Conservation (phyloP, 257 asterid genomes). For the Solanum paucissectum region DNA sequence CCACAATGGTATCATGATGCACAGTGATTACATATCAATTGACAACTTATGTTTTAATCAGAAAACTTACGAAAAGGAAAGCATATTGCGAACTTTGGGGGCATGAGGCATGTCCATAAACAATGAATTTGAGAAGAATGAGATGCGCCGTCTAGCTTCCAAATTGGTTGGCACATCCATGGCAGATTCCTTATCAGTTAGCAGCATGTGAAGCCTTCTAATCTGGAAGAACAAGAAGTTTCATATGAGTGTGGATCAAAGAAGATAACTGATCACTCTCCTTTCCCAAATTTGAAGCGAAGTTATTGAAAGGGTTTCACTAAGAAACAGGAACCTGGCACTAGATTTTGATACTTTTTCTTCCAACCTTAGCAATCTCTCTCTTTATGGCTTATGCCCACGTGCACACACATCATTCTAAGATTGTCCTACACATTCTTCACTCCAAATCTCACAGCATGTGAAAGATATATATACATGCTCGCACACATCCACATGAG, state of each 20-base stretch:
- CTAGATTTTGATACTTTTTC: background rate
- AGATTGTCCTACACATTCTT: background rate
- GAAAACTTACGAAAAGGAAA: constrained; percentile 83
- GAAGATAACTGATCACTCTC: background rate
- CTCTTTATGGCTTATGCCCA: background rate
- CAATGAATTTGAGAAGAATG: constrained; percentile 93
- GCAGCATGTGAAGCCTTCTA: constrained; percentile 77
- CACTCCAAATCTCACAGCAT: background rate
- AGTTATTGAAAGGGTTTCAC: background rate
- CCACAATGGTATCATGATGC: background rate
- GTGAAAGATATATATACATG: background rate
- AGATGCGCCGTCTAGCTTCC: constrained; percentile 93
- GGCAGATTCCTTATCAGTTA: constrained; percentile 92
- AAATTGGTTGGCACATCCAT: constrained; percentile 98
- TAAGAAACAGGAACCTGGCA: background rate
- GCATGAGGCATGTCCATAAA: constrained; percentile 98
- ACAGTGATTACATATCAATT: background rate
- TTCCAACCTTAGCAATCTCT: background rate
- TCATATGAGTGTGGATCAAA: background rate
- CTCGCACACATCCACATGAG: background rate
- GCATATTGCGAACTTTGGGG: constrained; percentile 98
- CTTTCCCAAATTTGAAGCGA: background rate
- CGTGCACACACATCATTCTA: background rate
- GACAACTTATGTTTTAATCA: background rate
- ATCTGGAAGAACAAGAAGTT: constrained; percentile 41